Evolutionary conservation across 495 filamentous ascomycete species (phyloP).

Genomic region (Penicillium tannophilum): DNA sequence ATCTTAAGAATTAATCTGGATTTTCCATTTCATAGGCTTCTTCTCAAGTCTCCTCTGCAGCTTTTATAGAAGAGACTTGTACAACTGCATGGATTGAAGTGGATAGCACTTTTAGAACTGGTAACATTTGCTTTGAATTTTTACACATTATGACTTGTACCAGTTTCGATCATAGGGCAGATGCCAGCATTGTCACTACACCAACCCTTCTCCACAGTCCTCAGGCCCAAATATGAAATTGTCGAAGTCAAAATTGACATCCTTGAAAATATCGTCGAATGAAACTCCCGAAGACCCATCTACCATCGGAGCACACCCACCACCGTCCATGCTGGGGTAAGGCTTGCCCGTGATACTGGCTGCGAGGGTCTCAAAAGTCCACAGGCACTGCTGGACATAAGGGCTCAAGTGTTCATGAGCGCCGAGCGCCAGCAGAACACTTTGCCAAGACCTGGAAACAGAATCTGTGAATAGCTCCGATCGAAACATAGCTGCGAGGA

Average conservation of each 20-base stretch:
- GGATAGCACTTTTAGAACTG: no score
- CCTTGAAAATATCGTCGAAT: conserved; percentile 14
- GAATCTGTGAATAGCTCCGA: conserved; percentile 24
- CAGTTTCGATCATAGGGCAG: no score
- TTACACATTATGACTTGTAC: no score
- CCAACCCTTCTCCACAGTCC: not conserved
- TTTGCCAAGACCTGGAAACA: conserved; percentile 21
- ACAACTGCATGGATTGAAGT: no score
- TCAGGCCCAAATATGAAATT: conserved; percentile 11
- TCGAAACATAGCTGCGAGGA: conserved; percentile 27
- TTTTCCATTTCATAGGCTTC: no score
- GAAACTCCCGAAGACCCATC: no score
- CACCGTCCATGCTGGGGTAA: conserved; percentile 1
- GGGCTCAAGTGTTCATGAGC: conserved; percentile 22
- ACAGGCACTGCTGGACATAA: conserved; percentile 21
- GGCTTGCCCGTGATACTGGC: conserved; percentile 11
- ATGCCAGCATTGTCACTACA: no score
- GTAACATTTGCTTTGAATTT: no score
- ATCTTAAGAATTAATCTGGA: no score
- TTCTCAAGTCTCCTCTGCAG: no score
- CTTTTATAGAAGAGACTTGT: no score
- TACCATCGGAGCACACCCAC: not conserved
- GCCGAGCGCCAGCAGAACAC: conserved; percentile 14
- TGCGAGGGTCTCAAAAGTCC: conserved; percentile 21
- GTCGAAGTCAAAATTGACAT: conserved; percentile 15